Base-by-base conservation (phyloP, 2,329 filamentous ascomycete species). In the Chrysosporium queenslandicum region DNA sequence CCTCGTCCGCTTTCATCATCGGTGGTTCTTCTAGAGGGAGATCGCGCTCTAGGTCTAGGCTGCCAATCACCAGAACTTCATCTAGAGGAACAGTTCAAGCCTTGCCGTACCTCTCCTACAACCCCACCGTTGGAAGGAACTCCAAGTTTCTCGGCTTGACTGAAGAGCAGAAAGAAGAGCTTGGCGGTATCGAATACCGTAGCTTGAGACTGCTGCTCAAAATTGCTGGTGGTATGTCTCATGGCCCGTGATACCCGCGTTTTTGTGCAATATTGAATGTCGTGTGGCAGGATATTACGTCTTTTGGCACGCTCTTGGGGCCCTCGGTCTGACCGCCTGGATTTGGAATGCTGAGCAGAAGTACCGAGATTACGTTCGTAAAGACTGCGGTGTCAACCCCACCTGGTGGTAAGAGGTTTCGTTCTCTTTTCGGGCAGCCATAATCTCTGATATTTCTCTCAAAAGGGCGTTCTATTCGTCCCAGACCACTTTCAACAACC, bases 121-220 rank as follows among this genome's bases (percentile, higher is more conserved):
- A 70, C 32, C 69, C 68, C 2, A 74, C 71, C 0, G 56, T 77
- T 4, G 73, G 74, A 0, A 64, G 72, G 1, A 77, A 77, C 53
- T 75, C 72, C 0, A 61, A 68, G 23, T 77, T 77, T 29, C 55
- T 68, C 27, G 71, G 75, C 46, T 40, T 77, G 46, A 68, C 68
- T 0, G 60, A 63, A 0, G 57, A 67, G 16, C 71, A 73, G 41
- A 62, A 69, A 4, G 71, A 76, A 52, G 63, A 66, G n/a, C 63
- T 78, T 0, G 75, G 76, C 1, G 76, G 76, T 0, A 72, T 77
- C 32, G 76, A 78, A 58, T 78, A 78, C 40, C 69, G 74, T 0
- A 73, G 69, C 29, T 60, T 78, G 29, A 75, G 74, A 57, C 56
- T 77, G 1, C 59, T 79, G 11, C 58, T 77, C 14, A 75, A 75